Evolutionary conservation across 164 flowering plant genomes (phyloP), one percentile per base, ranked within the genome.

Genomic region (Vitis riparia): DNA sequence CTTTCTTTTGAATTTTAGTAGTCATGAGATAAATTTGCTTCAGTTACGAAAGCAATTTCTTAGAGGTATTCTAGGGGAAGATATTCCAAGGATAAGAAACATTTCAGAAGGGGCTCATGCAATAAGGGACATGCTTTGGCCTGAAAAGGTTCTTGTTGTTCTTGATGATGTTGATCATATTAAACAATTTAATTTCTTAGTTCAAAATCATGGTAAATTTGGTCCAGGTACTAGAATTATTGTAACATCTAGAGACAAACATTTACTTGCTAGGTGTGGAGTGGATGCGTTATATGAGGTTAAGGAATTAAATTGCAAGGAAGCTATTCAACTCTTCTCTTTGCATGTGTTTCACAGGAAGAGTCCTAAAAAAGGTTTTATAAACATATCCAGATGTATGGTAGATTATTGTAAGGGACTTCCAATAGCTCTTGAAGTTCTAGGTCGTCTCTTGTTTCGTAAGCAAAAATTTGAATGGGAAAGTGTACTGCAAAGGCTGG

Each of bases 1-100:
- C 66, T 72, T 72, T 47, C 69, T 72, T 15, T 37, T 9, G 9
- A 30, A 66, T 16, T 11, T 71, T 1, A 50, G 63, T 0, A 48
- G 19, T 8, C 63, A 19, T 3, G 51, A 5, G 68, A 65, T 63
- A 49, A 8, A 58, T 9, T 47, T 55, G 13, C 14, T 11, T 11
- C 1, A 61, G 3, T 32, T 61, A n/a, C 49, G 19, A 61, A 61
- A 11, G 2, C 48, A 27, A 47, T 12, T 61, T 8, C 2, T 61
- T 1, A 2, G 37, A 10, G 11, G 19, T 11, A 11, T 61, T 32
- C 32, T 13, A 11, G 32, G 11, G 62, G 66, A 64, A 30, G 29
- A 27, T 9, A 29, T 13, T 2, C 15, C 55, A 17, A 17, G 17
- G 17, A 17, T 17, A 17, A 17, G 17, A 17, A 17, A 17, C 17